Conservation (phyloP, 352 stramenopile species). For the Pythium pyrilobum region DNA sequence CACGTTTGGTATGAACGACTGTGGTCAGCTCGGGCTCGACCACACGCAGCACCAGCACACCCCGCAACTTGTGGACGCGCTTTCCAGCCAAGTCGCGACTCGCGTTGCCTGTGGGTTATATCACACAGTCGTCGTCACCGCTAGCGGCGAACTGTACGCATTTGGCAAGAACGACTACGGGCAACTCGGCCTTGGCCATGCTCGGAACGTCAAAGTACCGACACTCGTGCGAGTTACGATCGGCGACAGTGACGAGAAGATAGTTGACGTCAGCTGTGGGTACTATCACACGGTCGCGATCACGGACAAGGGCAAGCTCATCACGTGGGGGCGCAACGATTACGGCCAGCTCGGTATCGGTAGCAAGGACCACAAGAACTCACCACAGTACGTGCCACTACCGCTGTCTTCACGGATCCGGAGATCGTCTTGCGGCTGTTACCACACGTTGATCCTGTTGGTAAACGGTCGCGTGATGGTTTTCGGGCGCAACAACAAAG, state of each 20-base stretch:
- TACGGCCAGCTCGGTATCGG: constrained; percentile 84
- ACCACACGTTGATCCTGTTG: constrained; percentile 76
- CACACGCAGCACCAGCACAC: constrained; percentile 84
- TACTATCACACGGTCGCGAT: constrained; percentile 84
- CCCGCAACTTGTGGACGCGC: constrained; percentile 64
- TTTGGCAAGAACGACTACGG: constrained; percentile 88
- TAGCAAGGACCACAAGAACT: constrained; percentile 87
- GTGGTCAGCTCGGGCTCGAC: constrained; percentile 75
- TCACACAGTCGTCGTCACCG: constrained; percentile 64
- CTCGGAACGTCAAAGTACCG: constrained; percentile 70
- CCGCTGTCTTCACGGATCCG: constrained; percentile 76
- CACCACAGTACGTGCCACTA: constrained; percentile 67
- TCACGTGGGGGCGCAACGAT: constrained; percentile 84
- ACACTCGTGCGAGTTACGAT: constrained; percentile 58
- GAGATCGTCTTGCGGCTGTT: constrained; percentile 77
- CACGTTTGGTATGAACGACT: constrained; percentile 88
- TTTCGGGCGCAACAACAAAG: constrained; percentile 87
- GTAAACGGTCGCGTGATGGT: constrained; percentile 81
- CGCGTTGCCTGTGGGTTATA: constrained; percentile 80
- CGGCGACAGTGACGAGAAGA: constrained; percentile 69
- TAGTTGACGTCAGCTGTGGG: constrained; percentile 69
- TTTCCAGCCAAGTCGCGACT: constrained; percentile 64
- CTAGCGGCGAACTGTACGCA: constrained; percentile 70
- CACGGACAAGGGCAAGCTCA: constrained; percentile 76
- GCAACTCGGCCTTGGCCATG: constrained; percentile 76